Conservation (phyloP, 257 asterid genomes). For the Nicotiana paniculata region DNA sequence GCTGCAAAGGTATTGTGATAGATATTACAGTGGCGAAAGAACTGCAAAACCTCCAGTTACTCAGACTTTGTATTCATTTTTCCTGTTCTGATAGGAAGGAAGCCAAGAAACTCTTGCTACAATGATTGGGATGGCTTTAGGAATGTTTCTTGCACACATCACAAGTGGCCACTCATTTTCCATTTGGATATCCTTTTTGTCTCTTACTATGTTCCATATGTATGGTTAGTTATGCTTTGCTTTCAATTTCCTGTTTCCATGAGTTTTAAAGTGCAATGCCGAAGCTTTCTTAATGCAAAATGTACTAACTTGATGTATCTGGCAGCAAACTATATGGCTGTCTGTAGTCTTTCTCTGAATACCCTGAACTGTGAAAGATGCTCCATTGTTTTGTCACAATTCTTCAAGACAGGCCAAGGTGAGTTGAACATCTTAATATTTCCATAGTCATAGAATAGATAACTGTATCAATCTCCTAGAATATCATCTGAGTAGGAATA, state of each 20-base stretch:
- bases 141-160: conserved; percentile 83
- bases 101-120: conserved; percentile 98
- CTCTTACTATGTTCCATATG: conserved; percentile 94
- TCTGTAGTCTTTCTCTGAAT: conserved; percentile 69
- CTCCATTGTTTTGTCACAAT: conserved; percentile 59
- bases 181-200: conserved; percentile 86
- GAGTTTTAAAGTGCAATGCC: not conserved
- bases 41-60: not conserved
- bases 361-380: conserved; percentile 81
- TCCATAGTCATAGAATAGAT: not conserved
- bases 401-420: conserved; percentile 78
- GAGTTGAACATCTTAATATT: conserved; percentile 17
- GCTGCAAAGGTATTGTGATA: conserved; percentile 70
- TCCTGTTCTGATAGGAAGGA: conserved; percentile 61
- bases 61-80: not conserved
- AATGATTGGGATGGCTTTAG: conserved; percentile 95
- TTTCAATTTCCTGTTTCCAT: conserved; percentile 11
- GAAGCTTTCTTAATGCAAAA: conserved; percentile 15
- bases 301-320: conserved; percentile 14
- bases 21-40: not conserved
- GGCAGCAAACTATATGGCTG: conserved; percentile 93
- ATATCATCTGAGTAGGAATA: not conserved
- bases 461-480: not conserved
- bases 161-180: conserved; percentile 69
- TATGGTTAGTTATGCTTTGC: conserved; percentile 79